Percentiles rank a stretch among this genome's conserved stretches.
These are phyloP conservation scores for Thelonectria blattea DNA, from an alignment of 2,329 filamentous ascomycete genomes.

Conservation along the genomic window DNA sequence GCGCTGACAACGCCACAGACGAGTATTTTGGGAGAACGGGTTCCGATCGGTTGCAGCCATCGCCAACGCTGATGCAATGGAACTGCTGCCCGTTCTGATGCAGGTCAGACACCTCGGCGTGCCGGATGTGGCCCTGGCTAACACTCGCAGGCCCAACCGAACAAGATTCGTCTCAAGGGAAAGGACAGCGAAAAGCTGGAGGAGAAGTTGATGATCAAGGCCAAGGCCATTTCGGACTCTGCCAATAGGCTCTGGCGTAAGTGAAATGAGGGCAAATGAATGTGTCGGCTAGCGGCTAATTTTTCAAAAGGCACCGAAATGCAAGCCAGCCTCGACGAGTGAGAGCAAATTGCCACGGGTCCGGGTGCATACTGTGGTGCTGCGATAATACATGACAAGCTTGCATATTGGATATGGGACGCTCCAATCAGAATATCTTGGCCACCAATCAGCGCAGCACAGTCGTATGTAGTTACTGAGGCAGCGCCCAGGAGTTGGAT, in stretches of 20 bases:
- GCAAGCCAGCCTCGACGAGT: slow-evolving; percentile 55
- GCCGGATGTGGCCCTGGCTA: neutral
- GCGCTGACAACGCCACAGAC: slow-evolving; percentile 33
- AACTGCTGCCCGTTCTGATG: slow-evolving; percentile 74
- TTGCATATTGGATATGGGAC: no score
- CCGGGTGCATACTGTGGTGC: neutral
- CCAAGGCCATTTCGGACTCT: slow-evolving; percentile 70
- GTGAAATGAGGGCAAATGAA: slow-evolving; percentile 34
- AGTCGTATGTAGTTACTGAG: no score
- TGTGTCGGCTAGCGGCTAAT: slow-evolving; percentile 23
- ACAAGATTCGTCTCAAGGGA: slow-evolving; percentile 63
- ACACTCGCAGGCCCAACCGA: slow-evolving; percentile 65
- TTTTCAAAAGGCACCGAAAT: slow-evolving; percentile 53
- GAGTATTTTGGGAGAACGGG: slow-evolving; percentile 78
- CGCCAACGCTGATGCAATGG: slow-evolving; percentile 71
- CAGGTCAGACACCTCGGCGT: slow-evolving; percentile 55
- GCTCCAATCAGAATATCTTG: no score
- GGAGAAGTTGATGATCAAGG: slow-evolving; percentile 70
- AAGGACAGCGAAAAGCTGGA: slow-evolving; percentile 64
- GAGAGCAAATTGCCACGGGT: slow-evolving; percentile 41
- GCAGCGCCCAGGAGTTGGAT: no score
- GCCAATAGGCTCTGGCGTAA: slow-evolving; percentile 74
- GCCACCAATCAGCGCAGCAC: no score
- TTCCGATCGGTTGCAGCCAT: slow-evolving; percentile 71
- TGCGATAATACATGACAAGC: slow-evolving; percentile 8